Base-by-base conservation (phyloP, 768 basidiomycete species). In the Guyanaporus albipodus region DNA sequence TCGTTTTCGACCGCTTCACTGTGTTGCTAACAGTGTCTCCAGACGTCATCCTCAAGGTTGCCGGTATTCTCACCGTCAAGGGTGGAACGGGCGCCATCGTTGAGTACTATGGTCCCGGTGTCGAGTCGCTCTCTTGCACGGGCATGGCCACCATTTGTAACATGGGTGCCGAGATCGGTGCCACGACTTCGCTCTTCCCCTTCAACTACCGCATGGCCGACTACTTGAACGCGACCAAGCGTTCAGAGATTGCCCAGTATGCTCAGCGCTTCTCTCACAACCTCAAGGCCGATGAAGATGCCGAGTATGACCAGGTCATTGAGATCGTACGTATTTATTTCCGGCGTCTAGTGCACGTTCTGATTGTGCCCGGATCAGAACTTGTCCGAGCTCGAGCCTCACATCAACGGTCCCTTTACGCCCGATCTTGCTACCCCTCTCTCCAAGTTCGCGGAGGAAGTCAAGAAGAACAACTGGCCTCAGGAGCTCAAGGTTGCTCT, bases 151-250 rank as follows among this genome's bases (percentile, higher is more conserved):
- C 95, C 18, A 95, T 99, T 62, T 97, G 95, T 71, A 99, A 97
- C 82, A 99, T 98, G 95, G 95, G 95, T 77, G 95, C 95, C 58
- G 95, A 99, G 72, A 97, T 98, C 61, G 95, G 95, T 67, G 96
- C 96, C 29, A 99, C 96, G 9, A 98, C 96, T 18, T 97, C 95
- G 15, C 72, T 98, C 58, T 99, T 99, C 91, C 96, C 96, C 60
- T 98, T 88, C 84, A 99, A 98, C 76, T 67, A 73, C 55, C 91
- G 94, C 62, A 98, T 98, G 96, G 78, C 66, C 60, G 79, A 85
- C 64, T 99, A 97, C 73, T 76, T 99, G 67, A 80, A 87, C 50
- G 95, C 95, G n/a, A 99, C 96, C 57, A 89, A 89, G 66, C 92
- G 96, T 56, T 66, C 71, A 21, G 81, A 87, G 34, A 94, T 97